Base-by-base conservation (phyloP, 2,329 filamentous ascomycete genomes). In the Cladosporium sp. region DNA sequence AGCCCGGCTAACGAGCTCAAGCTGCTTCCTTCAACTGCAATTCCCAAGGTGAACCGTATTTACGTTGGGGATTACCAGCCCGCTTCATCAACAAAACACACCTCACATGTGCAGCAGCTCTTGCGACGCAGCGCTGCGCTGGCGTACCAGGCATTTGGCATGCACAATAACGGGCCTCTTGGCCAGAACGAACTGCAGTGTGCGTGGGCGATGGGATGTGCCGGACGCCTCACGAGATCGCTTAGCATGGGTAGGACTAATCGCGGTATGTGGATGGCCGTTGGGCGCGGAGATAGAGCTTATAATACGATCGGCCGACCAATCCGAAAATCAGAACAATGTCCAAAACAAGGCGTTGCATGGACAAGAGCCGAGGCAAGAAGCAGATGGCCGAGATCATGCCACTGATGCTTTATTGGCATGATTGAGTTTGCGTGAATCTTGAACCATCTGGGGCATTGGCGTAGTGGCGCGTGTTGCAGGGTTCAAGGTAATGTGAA, bases 351-450 rank as follows among this genome's bases (percentile, higher is more conserved):
- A 32, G 28, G 28, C 28, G 28, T 9, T 9, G 28, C 28, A 32
- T 3, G n/a, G n/a, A n/a, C n/a, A 9, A 32, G 28, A 32, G 28
- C 12, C 28, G 9, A 32, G 28, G 28, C 28, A 9, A 32, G 8
- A 10, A 32, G 28, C 2, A n/a, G 4, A 32, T 9, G 28, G 28
- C 28, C 12, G 8, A 32, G 12, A 32, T 10, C 8, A 9, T 32
- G 12, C 12, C 12, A 10, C 8, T 32, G 4, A 32, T 32, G n/a
- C n/a, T 42, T 13, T 13, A 47, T 34, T 32, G 45, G 45, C 45
- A 35, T 48, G 45, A 48, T 48, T 34, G 28, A 35, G 45, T 48
- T 48, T 48, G 45, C 45, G 45, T 28, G 45, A 19, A 48, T 48
- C 45, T 48, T 24, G 28, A 35, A 48, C 25, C 17, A 48, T 48